phyloP scores from a whole-genome alignment of 2,329 filamentous ascomycete species.

The Fusarium piperis region DNA sequence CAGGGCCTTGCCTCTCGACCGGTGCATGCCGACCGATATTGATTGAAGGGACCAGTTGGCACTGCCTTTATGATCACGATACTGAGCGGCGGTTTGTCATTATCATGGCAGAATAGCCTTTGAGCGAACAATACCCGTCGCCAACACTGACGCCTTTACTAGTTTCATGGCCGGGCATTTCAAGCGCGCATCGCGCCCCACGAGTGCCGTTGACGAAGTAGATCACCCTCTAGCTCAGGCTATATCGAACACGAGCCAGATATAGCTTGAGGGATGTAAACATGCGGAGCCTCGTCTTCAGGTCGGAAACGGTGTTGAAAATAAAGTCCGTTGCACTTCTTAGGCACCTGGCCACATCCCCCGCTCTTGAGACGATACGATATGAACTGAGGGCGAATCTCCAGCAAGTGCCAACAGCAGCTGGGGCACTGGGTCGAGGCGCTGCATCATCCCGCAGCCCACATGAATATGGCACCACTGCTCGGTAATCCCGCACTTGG shows the following conservation, averaged over 20 bases:
- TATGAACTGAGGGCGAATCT: conserved; percentile 1
- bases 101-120: not conserved
- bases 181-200: conserved; percentile 1
- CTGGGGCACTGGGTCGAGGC: not conserved
- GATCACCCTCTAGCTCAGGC: not conserved
- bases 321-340: not conserved
- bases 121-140: not conserved
- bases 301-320: not conserved
- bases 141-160: not conserved
- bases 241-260: conserved; percentile 4
- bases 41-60: not conserved
- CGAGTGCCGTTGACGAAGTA: not conserved
- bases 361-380: conserved; percentile 2
- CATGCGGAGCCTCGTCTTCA: not conserved
- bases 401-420: not conserved
- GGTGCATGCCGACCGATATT: not conserved
- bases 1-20: conserved; percentile 3
- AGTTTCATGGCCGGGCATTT: not conserved
- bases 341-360: not conserved
- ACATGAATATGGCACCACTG: conserved; percentile 8
- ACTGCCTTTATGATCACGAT: not conserved
- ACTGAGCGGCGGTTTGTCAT: not conserved
- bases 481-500: conserved; percentile 10
- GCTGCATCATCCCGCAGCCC: not conserved
- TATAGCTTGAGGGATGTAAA: not conserved